phyloP scores from a whole-genome alignment of 78 protist species.

The Isochrysis galbana region DNA sequence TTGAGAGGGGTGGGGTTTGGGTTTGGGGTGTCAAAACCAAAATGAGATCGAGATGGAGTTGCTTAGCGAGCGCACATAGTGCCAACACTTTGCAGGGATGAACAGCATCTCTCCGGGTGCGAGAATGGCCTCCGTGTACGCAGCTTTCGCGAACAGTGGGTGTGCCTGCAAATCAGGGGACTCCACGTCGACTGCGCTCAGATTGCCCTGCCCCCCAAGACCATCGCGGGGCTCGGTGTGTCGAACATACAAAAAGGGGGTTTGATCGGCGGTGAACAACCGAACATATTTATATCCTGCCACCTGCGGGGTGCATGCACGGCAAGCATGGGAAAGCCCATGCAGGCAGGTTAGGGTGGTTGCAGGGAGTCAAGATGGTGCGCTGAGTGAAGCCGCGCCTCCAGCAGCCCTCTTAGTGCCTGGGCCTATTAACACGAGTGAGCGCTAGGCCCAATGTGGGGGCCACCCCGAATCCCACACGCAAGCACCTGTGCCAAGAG shows the following conservation, averaged over 20 bases:
- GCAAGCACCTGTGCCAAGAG: conserved; percentile 63
- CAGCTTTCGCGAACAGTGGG: not conserved
- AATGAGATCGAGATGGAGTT: not conserved
- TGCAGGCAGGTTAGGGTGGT: too few relatives aligned
- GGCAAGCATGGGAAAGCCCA: too few relatives aligned
- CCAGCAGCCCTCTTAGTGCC: too few relatives aligned
- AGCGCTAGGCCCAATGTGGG: too few relatives aligned
- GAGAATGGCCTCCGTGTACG: not conserved
- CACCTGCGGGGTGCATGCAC: too few relatives aligned
- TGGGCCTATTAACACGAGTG: too few relatives aligned
- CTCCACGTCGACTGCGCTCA: not conserved
- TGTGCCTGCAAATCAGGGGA: not conserved
- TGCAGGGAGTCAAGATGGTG: too few relatives aligned
- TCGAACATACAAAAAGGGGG: not conserved
- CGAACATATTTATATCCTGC: conserved; percentile 66
- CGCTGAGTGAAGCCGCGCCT: too few relatives aligned
- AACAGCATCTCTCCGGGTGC: not conserved
- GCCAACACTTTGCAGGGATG: not conserved
- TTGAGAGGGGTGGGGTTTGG: too few relatives aligned
- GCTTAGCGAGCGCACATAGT: not conserved
- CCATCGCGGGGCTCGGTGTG: too few relatives aligned
- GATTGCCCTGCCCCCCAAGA: not conserved
- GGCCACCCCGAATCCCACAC: too few relatives aligned
- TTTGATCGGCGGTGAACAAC: not conserved
- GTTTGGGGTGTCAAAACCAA: too few relatives aligned